Evolutionary conservation across 1,284 basidiomycete genomes (phyloP).

Genomic region (Stereum hirsutum): DNA sequence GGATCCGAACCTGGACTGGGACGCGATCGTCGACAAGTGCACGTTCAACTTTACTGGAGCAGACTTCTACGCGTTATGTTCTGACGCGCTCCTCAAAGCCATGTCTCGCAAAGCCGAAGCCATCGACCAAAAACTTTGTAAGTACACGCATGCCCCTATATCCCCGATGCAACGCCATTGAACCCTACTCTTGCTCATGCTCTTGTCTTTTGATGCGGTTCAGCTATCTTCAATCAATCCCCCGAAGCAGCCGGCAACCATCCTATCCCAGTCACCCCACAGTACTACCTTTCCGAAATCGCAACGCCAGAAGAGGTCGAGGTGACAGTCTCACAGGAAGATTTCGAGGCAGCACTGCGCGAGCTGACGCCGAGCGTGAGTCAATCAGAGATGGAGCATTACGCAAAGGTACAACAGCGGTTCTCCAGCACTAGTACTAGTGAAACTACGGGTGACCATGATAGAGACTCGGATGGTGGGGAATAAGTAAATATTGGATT

Average conservation of each 20-base stretch:
- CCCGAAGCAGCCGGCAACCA: constrained; percentile 22
- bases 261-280: constrained; percentile 63
- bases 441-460: background rate
- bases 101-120: constrained; percentile 85
- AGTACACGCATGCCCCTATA: constrained; percentile 15
- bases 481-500: background rate
- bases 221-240: constrained; percentile 41
- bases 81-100: constrained; percentile 92
- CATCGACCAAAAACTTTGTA: constrained; percentile 68
- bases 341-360: constrained; percentile 72
- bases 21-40: constrained; percentile 64
- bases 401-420: constrained; percentile 63
- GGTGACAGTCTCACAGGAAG: constrained; percentile 63
- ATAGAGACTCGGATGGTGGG: background rate
- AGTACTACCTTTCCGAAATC: constrained; percentile 89
- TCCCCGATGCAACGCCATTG: background rate
- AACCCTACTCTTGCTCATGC: constrained; percentile 2
- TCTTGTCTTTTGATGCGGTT: background rate
- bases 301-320: constrained; percentile 67
- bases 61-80: constrained; percentile 96
- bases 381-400: constrained; percentile 84
- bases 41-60: constrained; percentile 95
- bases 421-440: constrained; percentile 39
- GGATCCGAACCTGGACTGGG: constrained; percentile 61
- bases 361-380: constrained; percentile 86